Evolutionary conservation across 2,329 filamentous ascomycete species (phyloP).

Genomic region (Aspergillus ochraceoroseus): DNA sequence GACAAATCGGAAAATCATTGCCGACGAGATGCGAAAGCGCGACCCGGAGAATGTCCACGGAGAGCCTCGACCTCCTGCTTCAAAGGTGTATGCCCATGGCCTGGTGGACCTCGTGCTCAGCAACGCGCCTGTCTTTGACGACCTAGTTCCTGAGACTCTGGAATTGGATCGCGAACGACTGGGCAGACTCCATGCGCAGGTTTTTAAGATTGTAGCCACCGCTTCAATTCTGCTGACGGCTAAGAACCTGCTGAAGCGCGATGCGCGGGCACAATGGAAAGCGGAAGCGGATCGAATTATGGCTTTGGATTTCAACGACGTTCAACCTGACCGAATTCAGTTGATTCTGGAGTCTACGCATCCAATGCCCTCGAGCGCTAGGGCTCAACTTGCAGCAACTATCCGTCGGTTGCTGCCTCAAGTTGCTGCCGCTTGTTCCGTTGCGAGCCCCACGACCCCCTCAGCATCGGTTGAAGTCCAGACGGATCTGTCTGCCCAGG

Average conservation of each 20-base stretch:
- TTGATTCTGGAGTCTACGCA: slow-evolving; percentile 47
- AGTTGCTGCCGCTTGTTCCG: slow-evolving; percentile 42
- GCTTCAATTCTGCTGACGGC: slow-evolving; percentile 60
- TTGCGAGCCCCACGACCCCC: slow-evolving; percentile 21
- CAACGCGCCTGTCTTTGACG: slow-evolving; percentile 49
- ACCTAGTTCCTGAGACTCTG: slow-evolving; percentile 57
- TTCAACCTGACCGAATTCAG: slow-evolving; percentile 40
- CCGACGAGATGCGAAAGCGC: slow-evolving; percentile 50
- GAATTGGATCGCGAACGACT: slow-evolving; percentile 54
- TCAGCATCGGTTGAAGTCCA: slow-evolving; percentile 27
- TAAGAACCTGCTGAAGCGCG: slow-evolving; percentile 61
- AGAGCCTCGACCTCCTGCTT: slow-evolving; percentile 32
- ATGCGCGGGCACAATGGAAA: slow-evolving; percentile 61
- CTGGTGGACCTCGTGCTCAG: slow-evolving; percentile 56
- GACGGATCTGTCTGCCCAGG: slow-evolving; percentile 55
- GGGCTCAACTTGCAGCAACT: slow-evolving; percentile 45
- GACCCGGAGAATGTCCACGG: slow-evolving; percentile 38
- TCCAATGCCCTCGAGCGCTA: slow-evolving; percentile 46
- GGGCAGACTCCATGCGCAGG: slow-evolving; percentile 49
- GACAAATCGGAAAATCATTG: slow-evolving; percentile 36
- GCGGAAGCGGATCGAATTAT: slow-evolving; percentile 56
- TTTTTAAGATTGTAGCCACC: slow-evolving; percentile 56
- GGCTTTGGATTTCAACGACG: slow-evolving; percentile 45
- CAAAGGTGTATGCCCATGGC: slow-evolving; percentile 55
- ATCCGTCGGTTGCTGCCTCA: slow-evolving; percentile 52